Evolutionary conservation across 768 basidiomycete species (phyloP).

Genomic region (Mycena floridula): DNA sequence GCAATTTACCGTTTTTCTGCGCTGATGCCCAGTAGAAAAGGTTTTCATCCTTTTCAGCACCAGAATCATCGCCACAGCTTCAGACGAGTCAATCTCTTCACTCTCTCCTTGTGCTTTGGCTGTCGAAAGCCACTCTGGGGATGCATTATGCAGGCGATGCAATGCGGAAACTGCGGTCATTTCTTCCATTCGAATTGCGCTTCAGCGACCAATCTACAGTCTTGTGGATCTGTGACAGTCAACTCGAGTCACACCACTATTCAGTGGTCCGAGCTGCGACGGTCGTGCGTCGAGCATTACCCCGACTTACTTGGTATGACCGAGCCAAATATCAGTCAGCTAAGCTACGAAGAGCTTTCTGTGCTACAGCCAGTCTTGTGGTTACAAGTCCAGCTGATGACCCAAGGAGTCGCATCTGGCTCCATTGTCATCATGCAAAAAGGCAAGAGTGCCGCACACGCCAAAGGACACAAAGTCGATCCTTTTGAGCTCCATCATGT

Average conservation of each 20-base stretch:
- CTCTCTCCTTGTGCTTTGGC: conserved; percentile 59
- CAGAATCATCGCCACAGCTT: conserved; percentile 44
- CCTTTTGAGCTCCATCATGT: conserved; percentile 58
- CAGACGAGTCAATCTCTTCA: conserved; percentile 59
- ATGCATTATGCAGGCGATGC: conserved; percentile 50
- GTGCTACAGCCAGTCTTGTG: conserved; percentile 54
- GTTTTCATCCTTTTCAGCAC: conserved; percentile 10
- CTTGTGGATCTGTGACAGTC: conserved; percentile 32
- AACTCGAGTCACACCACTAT: conserved; percentile 46
- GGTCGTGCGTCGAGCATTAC: conserved; percentile 53
- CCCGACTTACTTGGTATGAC: conserved; percentile 34
- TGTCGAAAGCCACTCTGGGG: conserved; percentile 78
- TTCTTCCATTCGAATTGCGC: conserved; percentile 57
- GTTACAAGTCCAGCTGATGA: conserved; percentile 61
- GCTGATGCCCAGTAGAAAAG: conserved; percentile 28
- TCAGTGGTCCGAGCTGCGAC: conserved; percentile 42
- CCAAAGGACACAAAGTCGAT: conserved; percentile 29
- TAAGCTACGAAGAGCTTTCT: conserved; percentile 65
- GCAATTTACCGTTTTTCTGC: conserved; percentile 60
- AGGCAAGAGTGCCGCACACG: conserved; percentile 19
- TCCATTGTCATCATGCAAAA: conserved; percentile 49
- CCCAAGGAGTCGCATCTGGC: conserved; percentile 59
- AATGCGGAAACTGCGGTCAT: conserved; percentile 54
- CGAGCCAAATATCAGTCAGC: conserved; percentile 37
- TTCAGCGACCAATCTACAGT: conserved; percentile 17